A percentile compares a stretch with the other conserved stretches of the same genome.
Evolutionary conservation across 306 rosid genomes (phyloP).

Genomic region (Vachellia collinsii): DNA sequence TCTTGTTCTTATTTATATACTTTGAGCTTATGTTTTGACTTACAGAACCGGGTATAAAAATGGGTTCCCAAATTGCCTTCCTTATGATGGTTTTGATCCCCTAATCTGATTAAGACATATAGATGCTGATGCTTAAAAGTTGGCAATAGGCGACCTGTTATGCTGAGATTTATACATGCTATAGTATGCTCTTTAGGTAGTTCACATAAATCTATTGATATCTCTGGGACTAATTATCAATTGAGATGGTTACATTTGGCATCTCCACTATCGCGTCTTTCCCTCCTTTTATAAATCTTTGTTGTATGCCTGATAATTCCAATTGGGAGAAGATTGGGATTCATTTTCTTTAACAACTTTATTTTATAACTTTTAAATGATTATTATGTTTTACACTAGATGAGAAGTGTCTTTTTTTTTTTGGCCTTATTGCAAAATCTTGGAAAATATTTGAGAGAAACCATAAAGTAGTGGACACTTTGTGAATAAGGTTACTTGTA

Average conservation of each 20-base stretch:
- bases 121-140: not conserved
- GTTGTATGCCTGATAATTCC: not conserved
- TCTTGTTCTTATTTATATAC: not conserved
- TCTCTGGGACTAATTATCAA: not conserved
- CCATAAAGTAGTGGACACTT: not conserved
- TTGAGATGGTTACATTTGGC: not conserved
- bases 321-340: not conserved
- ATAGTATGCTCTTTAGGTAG: not conserved
- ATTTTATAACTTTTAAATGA: not conserved
- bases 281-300: not conserved
- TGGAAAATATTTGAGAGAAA: not conserved
- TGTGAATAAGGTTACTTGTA: not conserved
- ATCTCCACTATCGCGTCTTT: not conserved
- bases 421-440: not conserved
- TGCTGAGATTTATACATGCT: not conserved
- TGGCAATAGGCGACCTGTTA: not conserved
- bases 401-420: not conserved
- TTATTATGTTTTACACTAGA: not conserved
- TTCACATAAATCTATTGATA: not conserved
- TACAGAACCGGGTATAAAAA: not conserved
- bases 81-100: not conserved
- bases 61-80: not conserved
- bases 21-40: not conserved
- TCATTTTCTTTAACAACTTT: not conserved
- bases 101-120: not conserved